Conservation (phyloP, 2,329 filamentous ascomycete species). For the Didymella lethalis region DNA sequence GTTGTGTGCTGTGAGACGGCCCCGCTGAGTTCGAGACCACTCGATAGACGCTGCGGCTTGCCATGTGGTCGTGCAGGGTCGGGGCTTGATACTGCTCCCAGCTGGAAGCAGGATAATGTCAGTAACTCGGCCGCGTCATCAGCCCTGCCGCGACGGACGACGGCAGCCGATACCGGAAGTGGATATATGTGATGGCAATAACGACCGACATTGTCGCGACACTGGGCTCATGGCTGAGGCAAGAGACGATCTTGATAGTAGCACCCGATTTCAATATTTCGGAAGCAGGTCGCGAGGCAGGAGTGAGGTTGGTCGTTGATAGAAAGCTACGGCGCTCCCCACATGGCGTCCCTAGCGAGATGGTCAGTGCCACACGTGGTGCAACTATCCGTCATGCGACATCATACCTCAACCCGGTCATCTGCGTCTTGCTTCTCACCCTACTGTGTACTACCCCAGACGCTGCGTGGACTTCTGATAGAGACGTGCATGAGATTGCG, state of each 20-base stretch:
- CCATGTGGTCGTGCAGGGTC: background rate
- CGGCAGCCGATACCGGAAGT: constrained; percentile 13
- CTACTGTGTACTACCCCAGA: background rate
- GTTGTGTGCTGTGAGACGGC: background rate
- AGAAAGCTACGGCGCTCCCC: constrained; percentile 18
- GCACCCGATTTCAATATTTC: constrained; percentile 8
- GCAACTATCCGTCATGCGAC: constrained; percentile 20
- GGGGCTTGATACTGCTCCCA: background rate
- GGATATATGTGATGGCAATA: background rate
- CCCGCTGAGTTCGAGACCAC: background rate
- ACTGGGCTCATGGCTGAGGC: constrained; percentile 8
- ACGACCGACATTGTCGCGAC: constrained; percentile 11
- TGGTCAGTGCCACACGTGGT: constrained; percentile 16
- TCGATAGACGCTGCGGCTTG: background rate
- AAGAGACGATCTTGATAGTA: background rate
- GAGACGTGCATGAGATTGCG: constrained; percentile 9
- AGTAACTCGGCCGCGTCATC: constrained; percentile 1
- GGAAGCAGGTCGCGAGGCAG: background rate
- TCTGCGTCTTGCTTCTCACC: constrained; percentile 9
- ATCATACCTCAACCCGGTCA: constrained; percentile 10
- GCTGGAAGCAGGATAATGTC: background rate
- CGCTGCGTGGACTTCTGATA: constrained; percentile 10
- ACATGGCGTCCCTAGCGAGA: constrained; percentile 21
- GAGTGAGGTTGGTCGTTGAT: constrained; percentile 23
- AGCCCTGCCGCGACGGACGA: background rate